Conservation (phyloP, 331 rosid genomes). For the Pyracantha coccinea region DNA sequence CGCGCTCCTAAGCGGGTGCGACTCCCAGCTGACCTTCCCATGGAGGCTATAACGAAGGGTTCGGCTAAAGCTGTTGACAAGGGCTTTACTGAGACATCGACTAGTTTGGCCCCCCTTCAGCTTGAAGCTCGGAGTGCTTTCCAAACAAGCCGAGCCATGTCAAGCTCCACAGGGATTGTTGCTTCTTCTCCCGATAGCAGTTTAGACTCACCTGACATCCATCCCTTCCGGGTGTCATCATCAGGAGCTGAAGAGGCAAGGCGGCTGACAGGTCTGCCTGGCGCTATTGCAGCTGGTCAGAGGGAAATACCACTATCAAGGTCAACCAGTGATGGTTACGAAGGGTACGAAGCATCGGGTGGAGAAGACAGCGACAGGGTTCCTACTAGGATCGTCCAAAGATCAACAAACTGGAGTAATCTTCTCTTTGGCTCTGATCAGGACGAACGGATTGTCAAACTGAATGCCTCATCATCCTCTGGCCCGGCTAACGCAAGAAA, state of each 20-base stretch:
- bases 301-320: constrained; percentile 67
- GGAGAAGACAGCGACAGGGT: constrained; percentile 98
- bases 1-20: constrained; percentile 67
- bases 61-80: constrained; percentile 40
- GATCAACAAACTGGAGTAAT: constrained; percentile 76
- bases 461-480: constrained; percentile 52
- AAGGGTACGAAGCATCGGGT: constrained; percentile 95
- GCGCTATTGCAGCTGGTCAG: constrained; percentile 26
- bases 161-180: constrained; percentile 55
- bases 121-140: constrained; percentile 76
- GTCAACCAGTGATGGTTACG: constrained; percentile 97
- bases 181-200: constrained; percentile 97
- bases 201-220: constrained; percentile 85
- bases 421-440: constrained; percentile 60
- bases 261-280: constrained; percentile 48
- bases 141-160: constrained; percentile 69
- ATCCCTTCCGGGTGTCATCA: constrained; percentile 63
- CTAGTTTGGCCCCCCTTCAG: constrained; percentile 75
- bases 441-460: constrained; percentile 47
- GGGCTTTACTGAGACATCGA: constrained; percentile 46
- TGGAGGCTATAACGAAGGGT: constrained; percentile 43
- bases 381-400: constrained; percentile 65
- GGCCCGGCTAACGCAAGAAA: constrained; percentile 43
- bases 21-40: constrained; percentile 73
- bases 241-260: constrained; percentile 68